phyloP scores from a whole-genome alignment of 148 eudicot genomes.

The Pouteria glomerata region DNA sequence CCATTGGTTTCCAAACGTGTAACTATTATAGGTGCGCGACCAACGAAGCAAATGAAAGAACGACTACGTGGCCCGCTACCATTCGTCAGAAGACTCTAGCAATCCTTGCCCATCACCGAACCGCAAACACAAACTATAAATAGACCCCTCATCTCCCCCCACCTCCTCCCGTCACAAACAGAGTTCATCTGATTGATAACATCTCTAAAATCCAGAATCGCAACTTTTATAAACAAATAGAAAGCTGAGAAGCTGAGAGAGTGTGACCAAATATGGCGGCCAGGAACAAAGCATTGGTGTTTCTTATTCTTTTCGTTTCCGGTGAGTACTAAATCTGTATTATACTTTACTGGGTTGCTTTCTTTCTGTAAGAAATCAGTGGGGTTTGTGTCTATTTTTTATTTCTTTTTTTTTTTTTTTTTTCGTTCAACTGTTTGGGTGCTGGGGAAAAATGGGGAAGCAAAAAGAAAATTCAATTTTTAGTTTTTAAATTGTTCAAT shows the following conservation, averaged over 20 bases:
- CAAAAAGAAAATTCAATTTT: too few species aligned
- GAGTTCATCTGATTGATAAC: background rate
- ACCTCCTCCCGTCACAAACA: background rate
- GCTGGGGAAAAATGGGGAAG: too few species aligned
- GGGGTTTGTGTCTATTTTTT: too few species aligned
- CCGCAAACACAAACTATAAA: background rate
- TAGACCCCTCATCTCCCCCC: background rate
- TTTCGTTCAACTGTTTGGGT: too few species aligned
- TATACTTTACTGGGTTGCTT: too few species aligned
- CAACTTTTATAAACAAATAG: too few species aligned
- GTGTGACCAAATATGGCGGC: slow-evolving; percentile 13
- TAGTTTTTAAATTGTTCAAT: too few species aligned
- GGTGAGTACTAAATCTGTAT: slow-evolving; percentile 12
- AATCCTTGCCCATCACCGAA: background rate
- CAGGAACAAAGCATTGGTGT: slow-evolving; percentile 8
- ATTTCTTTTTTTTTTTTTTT: background rate
- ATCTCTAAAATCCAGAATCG: background rate
- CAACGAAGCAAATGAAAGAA: background rate
- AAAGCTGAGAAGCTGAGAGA: background rate
- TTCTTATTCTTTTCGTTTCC: slow-evolving; percentile 17
- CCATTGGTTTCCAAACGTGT: slow-evolving; percentile 11
- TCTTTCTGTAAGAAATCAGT: background rate
- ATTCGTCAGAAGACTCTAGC: slow-evolving; percentile 15
- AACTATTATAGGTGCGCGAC: background rate
- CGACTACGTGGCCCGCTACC: background rate